Conservation (phyloP, 73 alveolate species). For the Tetrahymena borealis region DNA sequence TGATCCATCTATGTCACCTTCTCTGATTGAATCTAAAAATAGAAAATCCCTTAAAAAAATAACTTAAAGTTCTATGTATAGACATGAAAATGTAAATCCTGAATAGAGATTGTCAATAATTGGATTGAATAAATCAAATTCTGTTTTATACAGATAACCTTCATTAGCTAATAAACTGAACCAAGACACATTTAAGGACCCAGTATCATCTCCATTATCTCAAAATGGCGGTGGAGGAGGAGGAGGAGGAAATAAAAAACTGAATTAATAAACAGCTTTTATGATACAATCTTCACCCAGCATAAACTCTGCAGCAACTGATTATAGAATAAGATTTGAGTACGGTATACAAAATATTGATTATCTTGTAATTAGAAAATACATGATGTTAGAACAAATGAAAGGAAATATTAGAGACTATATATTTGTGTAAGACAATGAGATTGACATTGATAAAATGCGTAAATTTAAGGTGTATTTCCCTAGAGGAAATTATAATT, state of each 20-base stretch:
- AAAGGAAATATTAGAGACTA: neutral
- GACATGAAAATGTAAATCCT: neutral
- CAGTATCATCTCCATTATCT: neutral
- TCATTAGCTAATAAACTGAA: neutral
- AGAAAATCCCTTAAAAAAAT: neutral
- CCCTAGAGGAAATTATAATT: neutral
- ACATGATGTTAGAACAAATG: neutral
- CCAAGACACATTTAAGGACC: neutral
- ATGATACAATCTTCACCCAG: neutral
- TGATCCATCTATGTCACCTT: neutral
- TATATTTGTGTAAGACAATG: neutral
- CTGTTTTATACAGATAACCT: neutral
- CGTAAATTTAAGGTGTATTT: neutral
- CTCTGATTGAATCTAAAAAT: neutral
- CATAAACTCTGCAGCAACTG: neutral
- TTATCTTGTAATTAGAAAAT: neutral
- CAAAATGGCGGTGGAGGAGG: too few species aligned
- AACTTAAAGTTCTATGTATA: neutral
- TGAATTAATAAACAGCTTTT: neutral
- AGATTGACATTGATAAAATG: neutral
- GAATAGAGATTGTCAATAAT: neutral
- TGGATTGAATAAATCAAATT: neutral
- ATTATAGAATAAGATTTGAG: neutral
- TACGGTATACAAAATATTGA: neutral
- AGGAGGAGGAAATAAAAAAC: neutral